Base-by-base conservation (phyloP, 306 rosid species). In the Inga leiocalycina region DNA sequence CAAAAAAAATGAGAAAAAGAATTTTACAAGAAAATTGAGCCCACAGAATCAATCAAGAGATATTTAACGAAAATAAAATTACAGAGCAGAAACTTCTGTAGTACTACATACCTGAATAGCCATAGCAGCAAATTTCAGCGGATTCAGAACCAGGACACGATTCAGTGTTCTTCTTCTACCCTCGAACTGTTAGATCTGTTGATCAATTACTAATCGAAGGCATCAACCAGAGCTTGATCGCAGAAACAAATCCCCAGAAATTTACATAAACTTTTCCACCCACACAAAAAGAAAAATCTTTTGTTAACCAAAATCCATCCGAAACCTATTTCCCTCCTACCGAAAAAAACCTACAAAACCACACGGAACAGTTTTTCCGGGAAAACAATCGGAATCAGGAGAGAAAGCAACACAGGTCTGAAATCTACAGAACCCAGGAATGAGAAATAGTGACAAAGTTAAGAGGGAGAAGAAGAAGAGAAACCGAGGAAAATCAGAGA, bases 101-200 rank as follows among this genome's bases (percentile, higher is more conserved):
- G 49, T 49, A 48, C 2, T 34, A 77, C 89, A 45, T 85, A 89
- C 95, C 41, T 86, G 88, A 83, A 81, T 73, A n/a, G 80, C 78
- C 92, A 88, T 88, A 62, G 80, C 84, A 70, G 86, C 74, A 80
- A 83, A 83, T 45, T 77, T 69, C 82, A 59, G 39, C 37, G 45
- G 34, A 46, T 64, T 17, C 71, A 73, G 83, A 87, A 71, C 68
- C 83, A 74, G 59, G 66, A 44, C 62, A 59, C 71, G 6, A 43
- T 35, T 71, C 64, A 44, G 37, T 11, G 56, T 71, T 43, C 10
- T n/a, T 69, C 15, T 68, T 43, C 19, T 39, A 15, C 64, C 68
- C 52, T 45, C 76, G 22, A 43, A 61, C 76, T 41, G 74, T 64
- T 79, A 86, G 82, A 86, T 86, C 86, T 80, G 15, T 45, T 10